Conservation (phyloP, 2,329 filamentous ascomycete genomes). For the Colletotrichum sp. region DNA sequence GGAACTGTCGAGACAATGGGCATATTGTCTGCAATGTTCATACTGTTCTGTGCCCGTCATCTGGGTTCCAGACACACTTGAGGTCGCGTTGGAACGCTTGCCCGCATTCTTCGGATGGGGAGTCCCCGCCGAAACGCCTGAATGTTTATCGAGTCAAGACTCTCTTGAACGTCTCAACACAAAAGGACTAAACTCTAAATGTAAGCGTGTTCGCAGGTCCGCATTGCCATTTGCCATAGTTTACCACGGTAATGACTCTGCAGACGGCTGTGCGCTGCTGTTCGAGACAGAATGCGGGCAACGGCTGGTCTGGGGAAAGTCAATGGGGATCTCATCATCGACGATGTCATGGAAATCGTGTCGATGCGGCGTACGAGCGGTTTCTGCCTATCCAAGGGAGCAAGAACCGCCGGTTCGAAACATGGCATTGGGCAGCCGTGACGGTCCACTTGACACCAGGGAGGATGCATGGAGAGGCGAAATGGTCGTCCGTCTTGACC, state of each 20-base stretch:
- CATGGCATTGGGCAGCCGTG: not conserved
- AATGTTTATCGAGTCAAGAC: conserved; percentile 6
- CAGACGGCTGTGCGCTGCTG: not conserved
- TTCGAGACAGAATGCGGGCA: not conserved
- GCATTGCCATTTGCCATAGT: not conserved
- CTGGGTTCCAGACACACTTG: not conserved
- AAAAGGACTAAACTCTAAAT: not conserved
- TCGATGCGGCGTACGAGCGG: not conserved
- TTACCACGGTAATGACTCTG: not conserved
- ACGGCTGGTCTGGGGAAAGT: not conserved
- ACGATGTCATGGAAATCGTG: not conserved
- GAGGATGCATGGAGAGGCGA: not conserved
- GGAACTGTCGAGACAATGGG: not conserved
- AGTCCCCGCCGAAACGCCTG: conserved; percentile 4
- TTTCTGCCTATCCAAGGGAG: not conserved
- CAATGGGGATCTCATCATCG: not conserved
- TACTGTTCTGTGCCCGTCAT: not conserved
- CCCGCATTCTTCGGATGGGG: not conserved
- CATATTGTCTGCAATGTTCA: not conserved
- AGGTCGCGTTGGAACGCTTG: conserved; percentile 1
- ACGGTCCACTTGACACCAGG: not conserved
- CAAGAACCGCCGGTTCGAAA: conserved; percentile 3
- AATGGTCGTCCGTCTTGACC: not conserved
- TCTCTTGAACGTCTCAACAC: not conserved
- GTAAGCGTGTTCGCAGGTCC: not conserved